Evolutionary conservation across 2,329 filamentous ascomycete genomes (phyloP).

Genomic region (Ceratocystis variospora): DNA sequence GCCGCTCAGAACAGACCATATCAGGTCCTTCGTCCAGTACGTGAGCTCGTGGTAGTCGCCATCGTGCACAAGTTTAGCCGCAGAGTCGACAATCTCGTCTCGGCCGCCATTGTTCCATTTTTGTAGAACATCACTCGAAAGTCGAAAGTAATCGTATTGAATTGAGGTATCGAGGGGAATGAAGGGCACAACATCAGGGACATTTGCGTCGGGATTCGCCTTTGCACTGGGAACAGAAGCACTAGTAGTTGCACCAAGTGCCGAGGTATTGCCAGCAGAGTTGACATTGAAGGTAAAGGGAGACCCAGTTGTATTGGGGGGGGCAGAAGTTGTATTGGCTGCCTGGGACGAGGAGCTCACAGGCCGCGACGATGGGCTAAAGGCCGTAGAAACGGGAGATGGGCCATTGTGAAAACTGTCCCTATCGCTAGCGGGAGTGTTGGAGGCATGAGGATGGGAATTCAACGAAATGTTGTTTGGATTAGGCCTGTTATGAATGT

Average conservation of each 20-base stretch:
- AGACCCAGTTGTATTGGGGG: not conserved
- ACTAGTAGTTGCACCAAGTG: slow-evolving; percentile 7
- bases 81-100: slow-evolving; percentile 51
- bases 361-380: slow-evolving; percentile 13
- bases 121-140: slow-evolving; percentile 55
- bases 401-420: slow-evolving; percentile 11
- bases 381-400: slow-evolving; percentile 13
- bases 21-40: slow-evolving; percentile 70
- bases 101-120: slow-evolving; percentile 57
- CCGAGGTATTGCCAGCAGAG: slow-evolving; percentile 19
- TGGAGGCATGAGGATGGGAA: not conserved
- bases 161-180: slow-evolving; percentile 12
- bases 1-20: slow-evolving; percentile 58
- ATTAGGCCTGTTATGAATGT: slow-evolving; percentile 30
- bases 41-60: slow-evolving; percentile 57
- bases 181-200: not conserved
- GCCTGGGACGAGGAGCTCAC: slow-evolving; percentile 18
- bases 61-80: slow-evolving; percentile 48
- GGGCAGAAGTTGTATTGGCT: not conserved
- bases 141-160: slow-evolving; percentile 25
- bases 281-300: slow-evolving; percentile 10
- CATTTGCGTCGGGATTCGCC: not conserved
- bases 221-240: not conserved
- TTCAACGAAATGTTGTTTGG: slow-evolving; percentile 1
- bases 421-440: not conserved